A percentile compares a stretch with the other conserved stretches of the same genome.
Evolutionary conservation across 2,329 filamentous ascomycete genomes (phyloP).

Genomic region (Endothia cerciana): DNA sequence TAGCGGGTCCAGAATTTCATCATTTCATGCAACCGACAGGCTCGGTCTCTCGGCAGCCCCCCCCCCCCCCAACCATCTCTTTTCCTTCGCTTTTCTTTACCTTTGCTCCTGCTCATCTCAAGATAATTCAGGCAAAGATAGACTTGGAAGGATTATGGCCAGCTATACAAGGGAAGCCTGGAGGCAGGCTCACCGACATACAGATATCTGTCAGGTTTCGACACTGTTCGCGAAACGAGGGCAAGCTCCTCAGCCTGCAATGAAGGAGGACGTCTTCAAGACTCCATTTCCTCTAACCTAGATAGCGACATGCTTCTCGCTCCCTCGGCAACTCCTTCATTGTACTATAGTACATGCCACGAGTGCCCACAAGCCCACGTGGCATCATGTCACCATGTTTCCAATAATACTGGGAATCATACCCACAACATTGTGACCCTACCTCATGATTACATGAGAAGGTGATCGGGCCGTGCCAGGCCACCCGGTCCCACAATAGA

Average conservation of each 20-base stretch:
- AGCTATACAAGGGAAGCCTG: background rate
- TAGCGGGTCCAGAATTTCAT: background rate
- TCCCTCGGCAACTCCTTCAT: background rate
- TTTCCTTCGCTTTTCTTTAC: background rate
- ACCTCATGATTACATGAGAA: background rate
- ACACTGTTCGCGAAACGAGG: too few relatives aligned
- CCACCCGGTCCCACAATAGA: background rate
- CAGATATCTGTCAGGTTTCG: too few relatives aligned
- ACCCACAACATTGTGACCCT: background rate
- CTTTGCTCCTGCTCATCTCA: background rate
- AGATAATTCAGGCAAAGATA: background rate
- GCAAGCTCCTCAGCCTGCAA: too few relatives aligned
- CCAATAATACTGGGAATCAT: too few relatives aligned
- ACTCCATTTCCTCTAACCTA: too few relatives aligned
- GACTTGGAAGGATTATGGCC: too few relatives aligned
- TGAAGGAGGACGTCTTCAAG: too few relatives aligned
- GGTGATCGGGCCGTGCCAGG: background rate
- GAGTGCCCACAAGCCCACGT: background rate
- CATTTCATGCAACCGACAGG: background rate
- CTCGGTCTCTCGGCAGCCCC: background rate
- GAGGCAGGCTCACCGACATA: background rate
- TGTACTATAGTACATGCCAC: background rate
- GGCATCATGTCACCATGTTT: background rate
- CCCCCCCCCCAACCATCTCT: background rate
- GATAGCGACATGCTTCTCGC: background rate